Conservation (phyloP, 2,329 filamentous ascomycete genomes). For the Arachnomyces sp. region DNA sequence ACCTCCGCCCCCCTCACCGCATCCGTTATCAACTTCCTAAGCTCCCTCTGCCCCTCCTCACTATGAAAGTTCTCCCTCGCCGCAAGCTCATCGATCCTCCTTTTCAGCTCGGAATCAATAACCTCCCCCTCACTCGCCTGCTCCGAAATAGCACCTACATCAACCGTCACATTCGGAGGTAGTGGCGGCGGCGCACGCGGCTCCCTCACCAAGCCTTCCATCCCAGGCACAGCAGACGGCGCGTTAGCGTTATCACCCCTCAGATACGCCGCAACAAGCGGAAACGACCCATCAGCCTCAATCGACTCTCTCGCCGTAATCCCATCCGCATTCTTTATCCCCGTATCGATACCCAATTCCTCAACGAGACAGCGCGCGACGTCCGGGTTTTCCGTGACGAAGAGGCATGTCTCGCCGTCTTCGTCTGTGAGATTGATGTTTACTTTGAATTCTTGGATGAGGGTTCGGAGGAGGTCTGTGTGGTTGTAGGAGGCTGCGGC, state of each 20-base stretch:
- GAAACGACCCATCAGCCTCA: constrained; percentile 66
- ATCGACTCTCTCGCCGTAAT: constrained; percentile 76
- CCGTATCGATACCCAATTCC: constrained; percentile 64
- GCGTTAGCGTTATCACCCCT: constrained; percentile 28
- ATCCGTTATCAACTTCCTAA: constrained; percentile 72
- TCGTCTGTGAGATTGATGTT: constrained; percentile 77
- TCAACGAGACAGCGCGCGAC: constrained; percentile 74
- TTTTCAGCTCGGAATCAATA: constrained; percentile 72
- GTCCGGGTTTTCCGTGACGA: constrained; percentile 74
- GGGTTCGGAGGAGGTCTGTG: constrained; percentile 63
- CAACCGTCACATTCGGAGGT: constrained; percentile 69
- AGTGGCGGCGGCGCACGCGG: constrained; percentile 50
- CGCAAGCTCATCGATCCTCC: constrained; percentile 82
- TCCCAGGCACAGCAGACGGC: constrained; percentile 8
- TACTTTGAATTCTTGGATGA: constrained; percentile 69
- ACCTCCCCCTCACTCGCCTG: constrained; percentile 41
- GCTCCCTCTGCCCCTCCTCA: constrained; percentile 66
- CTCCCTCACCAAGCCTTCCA: constrained; percentile 11
- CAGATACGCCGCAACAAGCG: constrained; percentile 66
- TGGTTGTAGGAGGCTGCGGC: constrained; percentile 91
- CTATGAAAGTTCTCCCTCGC: constrained; percentile 74
- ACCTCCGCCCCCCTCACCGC: constrained; percentile 61
- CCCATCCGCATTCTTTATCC: constrained; percentile 61
- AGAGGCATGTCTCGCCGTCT: constrained; percentile 89
- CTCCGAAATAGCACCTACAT: constrained; percentile 65